A percentile compares a stretch with the other conserved stretches of the same genome.
Conservation (phyloP, 2,329 filamentous ascomycete genomes). For the Ophiostoma angusticollis region DNA sequence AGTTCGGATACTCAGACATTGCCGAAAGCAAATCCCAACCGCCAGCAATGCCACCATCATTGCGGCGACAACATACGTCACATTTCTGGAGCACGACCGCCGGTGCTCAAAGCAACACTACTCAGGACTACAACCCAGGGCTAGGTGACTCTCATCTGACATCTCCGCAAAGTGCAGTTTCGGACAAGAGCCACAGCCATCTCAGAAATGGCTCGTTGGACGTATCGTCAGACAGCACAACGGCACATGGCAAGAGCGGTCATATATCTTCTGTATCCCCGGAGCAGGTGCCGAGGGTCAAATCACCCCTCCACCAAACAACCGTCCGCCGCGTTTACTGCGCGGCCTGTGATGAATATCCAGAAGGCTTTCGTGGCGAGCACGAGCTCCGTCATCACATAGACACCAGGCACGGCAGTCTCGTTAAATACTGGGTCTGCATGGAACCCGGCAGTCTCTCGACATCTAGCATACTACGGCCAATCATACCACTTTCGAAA, state of each 20-base stretch:
- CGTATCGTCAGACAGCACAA: slow-evolving; percentile 25
- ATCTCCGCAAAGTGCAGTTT: slow-evolving; percentile 19
- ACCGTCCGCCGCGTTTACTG: slow-evolving; percentile 53
- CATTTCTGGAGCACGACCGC: background rate
- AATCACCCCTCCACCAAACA: slow-evolving; percentile 36
- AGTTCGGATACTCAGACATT: background rate
- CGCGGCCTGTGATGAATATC: slow-evolving; percentile 55
- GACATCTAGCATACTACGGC: slow-evolving; percentile 27
- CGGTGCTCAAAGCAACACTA: background rate
- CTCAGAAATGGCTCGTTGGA: slow-evolving; percentile 26
- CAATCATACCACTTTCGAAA: slow-evolving; percentile 40
- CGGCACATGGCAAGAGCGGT: slow-evolving; percentile 25
- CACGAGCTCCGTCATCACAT: slow-evolving; percentile 65
- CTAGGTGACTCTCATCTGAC: slow-evolving; percentile 18
- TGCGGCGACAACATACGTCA: background rate
- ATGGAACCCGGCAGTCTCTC: slow-evolving; percentile 35
- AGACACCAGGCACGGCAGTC: slow-evolving; percentile 49
- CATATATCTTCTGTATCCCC: slow-evolving; percentile 31
- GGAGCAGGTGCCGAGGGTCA: slow-evolving; percentile 25
- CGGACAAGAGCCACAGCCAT: slow-evolving; percentile 20
- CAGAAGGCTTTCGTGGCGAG: slow-evolving; percentile 71
- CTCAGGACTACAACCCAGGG: slow-evolving; percentile 16
- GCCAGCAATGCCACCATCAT: background rate
- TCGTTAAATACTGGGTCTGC: slow-evolving; percentile 46
- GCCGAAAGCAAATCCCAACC: background rate